Percentiles rank a stretch among this genome's conserved stretches.
phyloP scores from a whole-genome alignment of 768 basidiomycete genomes.

The Boletus rubroflammeus region DNA sequence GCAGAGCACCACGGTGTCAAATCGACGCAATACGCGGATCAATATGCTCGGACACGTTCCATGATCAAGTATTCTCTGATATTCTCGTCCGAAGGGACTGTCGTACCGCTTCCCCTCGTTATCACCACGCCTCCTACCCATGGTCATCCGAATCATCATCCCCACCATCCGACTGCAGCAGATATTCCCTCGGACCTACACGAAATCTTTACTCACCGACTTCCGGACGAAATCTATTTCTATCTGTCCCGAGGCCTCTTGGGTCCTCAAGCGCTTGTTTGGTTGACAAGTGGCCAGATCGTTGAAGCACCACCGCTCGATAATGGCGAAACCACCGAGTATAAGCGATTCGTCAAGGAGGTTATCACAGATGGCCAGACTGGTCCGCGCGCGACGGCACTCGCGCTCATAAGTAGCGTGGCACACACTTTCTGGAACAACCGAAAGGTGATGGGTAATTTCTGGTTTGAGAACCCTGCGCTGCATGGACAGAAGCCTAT shows the following conservation, averaged over 20 bases:
- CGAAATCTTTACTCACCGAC: conserved; percentile 89
- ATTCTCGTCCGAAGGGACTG: conserved; percentile 80
- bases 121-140: conserved; percentile 48
- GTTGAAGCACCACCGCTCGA: conserved; percentile 86
- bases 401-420: conserved; percentile 83
- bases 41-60: conserved; percentile 83
- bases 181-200: conserved; percentile 91
- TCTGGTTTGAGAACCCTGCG: conserved; percentile 67
- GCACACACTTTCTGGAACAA: conserved; percentile 78
- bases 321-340: conserved; percentile 94
- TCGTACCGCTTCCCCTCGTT: conserved; percentile 77
- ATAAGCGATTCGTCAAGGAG: conserved; percentile 92
- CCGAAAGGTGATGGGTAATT: conserved; percentile 65
- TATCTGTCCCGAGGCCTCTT: conserved; percentile 92
- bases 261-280: conserved; percentile 87
- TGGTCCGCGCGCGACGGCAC: conserved; percentile 84
- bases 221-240: conserved; percentile 96
- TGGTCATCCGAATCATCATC: conserved; percentile 52
- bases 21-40: conserved; percentile 72
- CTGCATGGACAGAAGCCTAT: conserved; percentile 54
- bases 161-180: conserved; percentile 70
- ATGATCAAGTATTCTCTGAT: conserved; percentile 93
- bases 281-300: conserved; percentile 86
- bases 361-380: conserved; percentile 94
- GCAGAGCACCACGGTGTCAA: conserved; percentile 83